Evolutionary conservation across 768 basidiomycete genomes (phyloP).

Genomic region (Suillus weaverae): DNA sequence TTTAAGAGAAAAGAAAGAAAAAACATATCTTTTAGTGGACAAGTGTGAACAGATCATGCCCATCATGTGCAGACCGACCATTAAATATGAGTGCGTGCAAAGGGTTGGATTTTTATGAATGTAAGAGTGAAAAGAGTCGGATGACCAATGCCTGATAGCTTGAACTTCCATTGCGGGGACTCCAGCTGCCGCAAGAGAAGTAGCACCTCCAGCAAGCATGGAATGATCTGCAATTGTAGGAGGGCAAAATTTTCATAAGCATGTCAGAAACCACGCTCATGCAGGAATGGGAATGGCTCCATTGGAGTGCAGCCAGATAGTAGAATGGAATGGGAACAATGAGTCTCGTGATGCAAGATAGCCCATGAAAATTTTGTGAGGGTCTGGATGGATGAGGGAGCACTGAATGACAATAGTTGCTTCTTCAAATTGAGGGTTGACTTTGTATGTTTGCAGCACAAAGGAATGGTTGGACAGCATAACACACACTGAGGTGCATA

Average conservation of each 20-base stretch:
- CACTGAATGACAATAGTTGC: constrained; percentile 11
- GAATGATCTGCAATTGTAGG: constrained; percentile 26
- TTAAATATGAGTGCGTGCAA: constrained; percentile 25
- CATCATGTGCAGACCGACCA: background rate
- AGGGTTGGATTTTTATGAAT: constrained; percentile 40
- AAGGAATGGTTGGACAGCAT: constrained; percentile 4
- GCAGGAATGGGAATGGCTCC: constrained; percentile 38
- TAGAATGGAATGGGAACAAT: constrained; percentile 25
- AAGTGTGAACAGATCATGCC: no score
- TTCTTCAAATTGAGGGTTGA: constrained; percentile 21
- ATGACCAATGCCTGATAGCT: constrained; percentile 40
- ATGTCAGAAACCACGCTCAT: constrained; percentile 33
- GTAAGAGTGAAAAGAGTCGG: constrained; percentile 36
- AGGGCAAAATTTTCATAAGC: constrained; percentile 17
- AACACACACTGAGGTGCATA: background rate
- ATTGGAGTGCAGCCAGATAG: constrained; percentile 33
- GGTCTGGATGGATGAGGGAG: constrained; percentile 9
- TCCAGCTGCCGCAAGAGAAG: constrained; percentile 26
- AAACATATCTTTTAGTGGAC: no score
- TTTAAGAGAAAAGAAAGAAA: no score
- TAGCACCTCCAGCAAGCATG: background rate
- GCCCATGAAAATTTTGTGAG: constrained; percentile 11
- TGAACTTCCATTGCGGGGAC: constrained; percentile 34
- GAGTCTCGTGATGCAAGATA: constrained; percentile 30
- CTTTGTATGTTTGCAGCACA: constrained; percentile 18